phyloP scores from a whole-genome alignment of 164 flowering plant species.

The Dillenia suffruticosa region DNA sequence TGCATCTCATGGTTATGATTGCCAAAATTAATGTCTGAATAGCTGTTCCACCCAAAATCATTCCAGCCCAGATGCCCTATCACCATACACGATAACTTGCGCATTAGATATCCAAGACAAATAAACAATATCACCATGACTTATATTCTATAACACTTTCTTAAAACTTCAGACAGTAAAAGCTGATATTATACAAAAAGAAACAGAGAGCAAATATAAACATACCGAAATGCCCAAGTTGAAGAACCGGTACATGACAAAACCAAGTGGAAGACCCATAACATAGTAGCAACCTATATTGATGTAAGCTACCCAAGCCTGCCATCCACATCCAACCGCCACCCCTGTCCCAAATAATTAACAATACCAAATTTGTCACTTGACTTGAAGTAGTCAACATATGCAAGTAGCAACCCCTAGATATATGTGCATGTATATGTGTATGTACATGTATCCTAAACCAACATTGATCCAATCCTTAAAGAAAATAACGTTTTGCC shows the following conservation, averaged over 20 bases:
- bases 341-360: constrained; percentile 38
- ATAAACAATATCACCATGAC: no score
- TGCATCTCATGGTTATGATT: constrained; percentile 45
- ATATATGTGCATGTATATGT: background rate
- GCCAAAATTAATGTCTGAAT: constrained; percentile 54
- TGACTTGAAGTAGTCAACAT: background rate
- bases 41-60: constrained; percentile 71
- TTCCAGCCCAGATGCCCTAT: constrained; percentile 77
- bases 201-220: background rate
- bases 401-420: background rate
- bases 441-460: no score
- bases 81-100: background rate
- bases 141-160: no score
- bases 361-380: background rate
- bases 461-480: background rate
- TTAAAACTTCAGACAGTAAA: no score
- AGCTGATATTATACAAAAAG: no score
- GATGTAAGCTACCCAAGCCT: constrained; percentile 51
- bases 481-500: no score
- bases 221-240: constrained; percentile 43
- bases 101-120: background rate
- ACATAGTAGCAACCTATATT: constrained; percentile 60
- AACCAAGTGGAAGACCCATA: constrained; percentile 59
- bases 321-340: constrained; percentile 82
- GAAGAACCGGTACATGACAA: constrained; percentile 38